A percentile compares a stretch with the other conserved stretches of the same genome.
Conservation (phyloP, 1,284 basidiomycete species). For the Singerocomus inundabilis region DNA sequence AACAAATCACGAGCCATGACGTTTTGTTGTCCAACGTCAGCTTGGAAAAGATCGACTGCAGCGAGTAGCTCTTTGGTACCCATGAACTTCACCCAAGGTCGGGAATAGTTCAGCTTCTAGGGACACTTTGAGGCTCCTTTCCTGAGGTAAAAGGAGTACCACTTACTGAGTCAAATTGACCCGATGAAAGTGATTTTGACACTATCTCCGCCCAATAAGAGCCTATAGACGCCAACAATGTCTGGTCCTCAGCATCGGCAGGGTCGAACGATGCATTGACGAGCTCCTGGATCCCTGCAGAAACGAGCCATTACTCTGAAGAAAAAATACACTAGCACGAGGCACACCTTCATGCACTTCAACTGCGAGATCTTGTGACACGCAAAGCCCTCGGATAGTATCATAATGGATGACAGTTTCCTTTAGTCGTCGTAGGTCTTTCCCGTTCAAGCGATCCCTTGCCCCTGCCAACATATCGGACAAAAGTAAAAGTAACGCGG, state of each 20-base stretch:
- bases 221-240: slow-evolving; percentile 29
- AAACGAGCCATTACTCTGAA: neutral
- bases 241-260: slow-evolving; percentile 24
- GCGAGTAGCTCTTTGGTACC: slow-evolving; percentile 35
- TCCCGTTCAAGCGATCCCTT: slow-evolving; percentile 21
- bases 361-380: slow-evolving; percentile 23
- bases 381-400: slow-evolving; percentile 35
- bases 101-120: slow-evolving; percentile 34
- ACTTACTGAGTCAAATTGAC: slow-evolving; percentile 19
- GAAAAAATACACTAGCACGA: slow-evolving; percentile 12
- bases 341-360: slow-evolving; percentile 36
- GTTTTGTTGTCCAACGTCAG: slow-evolving; percentile 20
- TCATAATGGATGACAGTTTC: slow-evolving; percentile 36
- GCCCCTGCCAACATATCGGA: slow-evolving; percentile 36
- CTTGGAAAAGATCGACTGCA: slow-evolving; percentile 34
- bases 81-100: slow-evolving; percentile 52
- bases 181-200: slow-evolving; percentile 12
- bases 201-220: slow-evolving; percentile 33
- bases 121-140: neutral
- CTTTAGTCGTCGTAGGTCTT: slow-evolving; percentile 40
- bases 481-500: slow-evolving; percentile 37
- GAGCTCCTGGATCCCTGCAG: slow-evolving; percentile 34
- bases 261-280: slow-evolving; percentile 27
- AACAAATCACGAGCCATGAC: slow-evolving; percentile 31
- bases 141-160: too few species aligned